Conservation (phyloP, 768 basidiomycete species). For the Termitomyces sp. region DNA sequence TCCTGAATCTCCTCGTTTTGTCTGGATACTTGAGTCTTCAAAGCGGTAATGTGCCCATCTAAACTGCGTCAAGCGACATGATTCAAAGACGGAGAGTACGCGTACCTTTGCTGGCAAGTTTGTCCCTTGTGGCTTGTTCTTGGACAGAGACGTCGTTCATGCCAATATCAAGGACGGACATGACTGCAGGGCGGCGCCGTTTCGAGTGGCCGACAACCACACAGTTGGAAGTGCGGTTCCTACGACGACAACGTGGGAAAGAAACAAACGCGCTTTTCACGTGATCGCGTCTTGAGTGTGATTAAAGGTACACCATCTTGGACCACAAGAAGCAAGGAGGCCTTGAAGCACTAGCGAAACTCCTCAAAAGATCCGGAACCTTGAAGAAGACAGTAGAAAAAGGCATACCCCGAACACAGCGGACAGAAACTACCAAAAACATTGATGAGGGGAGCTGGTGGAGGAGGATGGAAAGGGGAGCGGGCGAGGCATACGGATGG, state of each 20-base stretch:
- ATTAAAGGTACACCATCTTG: too few species aligned
- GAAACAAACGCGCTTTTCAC: constrained; percentile 1
- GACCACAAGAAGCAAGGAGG: too few species aligned
- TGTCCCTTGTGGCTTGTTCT: constrained; percentile 40
- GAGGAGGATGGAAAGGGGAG: too few species aligned
- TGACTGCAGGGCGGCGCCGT: constrained; percentile 19
- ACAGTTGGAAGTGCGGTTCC: not conserved
- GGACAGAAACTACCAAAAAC: too few species aligned
- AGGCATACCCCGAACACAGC: too few species aligned
- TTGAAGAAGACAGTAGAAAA: too few species aligned
- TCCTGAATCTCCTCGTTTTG: constrained; percentile 40
- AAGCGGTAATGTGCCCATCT: constrained; percentile 47
- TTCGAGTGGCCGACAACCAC: not conserved
- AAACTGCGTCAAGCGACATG: constrained; percentile 7
- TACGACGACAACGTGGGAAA: not conserved
- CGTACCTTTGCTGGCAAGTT: constrained; percentile 46
- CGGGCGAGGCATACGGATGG: too few species aligned
- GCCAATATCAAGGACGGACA: constrained; percentile 45
- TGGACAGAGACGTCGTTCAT: constrained; percentile 43
- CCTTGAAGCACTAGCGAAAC: too few species aligned
- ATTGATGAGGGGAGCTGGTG: too few species aligned
- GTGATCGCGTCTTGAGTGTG: constrained; percentile 6
- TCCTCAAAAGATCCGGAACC: too few species aligned
- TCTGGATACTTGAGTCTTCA: constrained; percentile 37
- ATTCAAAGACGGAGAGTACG: not conserved